Evolutionary conservation across 768 basidiomycete species (phyloP).

Genomic region (Tylopilus sp.): DNA sequence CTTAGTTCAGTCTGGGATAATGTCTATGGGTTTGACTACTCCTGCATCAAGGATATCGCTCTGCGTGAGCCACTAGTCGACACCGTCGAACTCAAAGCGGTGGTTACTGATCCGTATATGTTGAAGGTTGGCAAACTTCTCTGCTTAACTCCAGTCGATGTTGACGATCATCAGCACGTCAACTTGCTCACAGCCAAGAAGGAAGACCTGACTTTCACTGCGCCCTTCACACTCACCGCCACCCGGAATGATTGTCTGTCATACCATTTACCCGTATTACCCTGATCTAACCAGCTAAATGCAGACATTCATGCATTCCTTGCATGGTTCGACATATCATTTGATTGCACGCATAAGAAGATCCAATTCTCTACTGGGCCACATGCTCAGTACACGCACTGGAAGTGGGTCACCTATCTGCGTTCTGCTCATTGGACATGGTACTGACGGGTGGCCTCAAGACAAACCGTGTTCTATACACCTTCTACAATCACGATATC

Average conservation of each 20-base stretch:
- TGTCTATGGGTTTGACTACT: slow-evolving; percentile 99
- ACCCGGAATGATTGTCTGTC: slow-evolving; percentile 91
- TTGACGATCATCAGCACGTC: slow-evolving; percentile 59
- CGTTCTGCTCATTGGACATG: not conserved
- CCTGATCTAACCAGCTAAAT: slow-evolving; percentile 1
- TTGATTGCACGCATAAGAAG: slow-evolving; percentile 94
- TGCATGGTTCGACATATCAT: slow-evolving; percentile 97
- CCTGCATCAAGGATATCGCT: slow-evolving; percentile 98
- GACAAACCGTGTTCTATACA: slow-evolving; percentile 98
- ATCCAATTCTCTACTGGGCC: slow-evolving; percentile 97
- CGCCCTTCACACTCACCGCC: slow-evolving; percentile 73
- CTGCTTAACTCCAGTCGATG: not conserved
- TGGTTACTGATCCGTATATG: slow-evolving; percentile 88
- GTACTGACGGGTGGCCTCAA: slow-evolving; percentile 25
- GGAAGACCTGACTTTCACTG: slow-evolving; percentile 87
- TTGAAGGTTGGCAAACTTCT: slow-evolving; percentile 62
- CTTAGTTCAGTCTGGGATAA: slow-evolving; percentile 87
- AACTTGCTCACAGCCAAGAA: slow-evolving; percentile 89
- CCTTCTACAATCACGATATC: slow-evolving; percentile 68
- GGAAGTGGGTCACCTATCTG: slow-evolving; percentile 66
- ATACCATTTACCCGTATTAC: not conserved
- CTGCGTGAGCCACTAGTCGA: slow-evolving; percentile 95
- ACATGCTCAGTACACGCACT: slow-evolving; percentile 93
- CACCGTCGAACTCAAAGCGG: slow-evolving; percentile 95
- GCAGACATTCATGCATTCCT: slow-evolving; percentile 96